Percentiles rank a stretch among this genome's conserved stretches.
Conservation (phyloP, 2,329 filamentous ascomycete genomes). For the Cytospora mali region DNA sequence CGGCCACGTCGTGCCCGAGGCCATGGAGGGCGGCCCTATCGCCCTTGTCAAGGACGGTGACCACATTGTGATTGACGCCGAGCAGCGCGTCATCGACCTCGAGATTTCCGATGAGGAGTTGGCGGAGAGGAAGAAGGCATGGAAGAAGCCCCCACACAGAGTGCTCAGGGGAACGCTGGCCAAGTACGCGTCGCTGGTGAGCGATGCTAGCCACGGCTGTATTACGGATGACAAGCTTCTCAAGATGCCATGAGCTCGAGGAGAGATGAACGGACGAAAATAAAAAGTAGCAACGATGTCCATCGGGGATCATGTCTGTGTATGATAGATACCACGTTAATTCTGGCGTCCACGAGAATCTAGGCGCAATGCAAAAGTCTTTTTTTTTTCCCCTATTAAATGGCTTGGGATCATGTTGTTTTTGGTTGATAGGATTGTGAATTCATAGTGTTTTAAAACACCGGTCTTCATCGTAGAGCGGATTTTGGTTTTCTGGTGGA, state of each 20-base stretch:
- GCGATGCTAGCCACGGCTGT: constrained; percentile 61
- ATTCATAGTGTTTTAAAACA: neutral
- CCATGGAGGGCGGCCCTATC: constrained; percentile 82
- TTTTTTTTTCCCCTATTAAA: neutral
- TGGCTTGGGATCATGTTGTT: neutral
- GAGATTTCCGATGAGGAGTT: constrained; percentile 69
- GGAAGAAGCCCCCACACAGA: constrained; percentile 63
- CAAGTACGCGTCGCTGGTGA: constrained; percentile 68
- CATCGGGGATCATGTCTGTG: neutral
- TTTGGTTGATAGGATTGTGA: neutral
- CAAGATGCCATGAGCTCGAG: constrained; percentile 11
- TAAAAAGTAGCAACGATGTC: neutral
- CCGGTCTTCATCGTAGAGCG: neutral
- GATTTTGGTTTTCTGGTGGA: neutral
- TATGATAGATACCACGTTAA: constrained; percentile 26
- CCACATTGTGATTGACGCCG: constrained; percentile 78
- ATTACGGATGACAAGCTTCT: constrained; percentile 51
- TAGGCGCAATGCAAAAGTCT: constrained; percentile 22
- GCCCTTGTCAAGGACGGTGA: constrained; percentile 82
- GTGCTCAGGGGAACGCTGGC: constrained; percentile 67
- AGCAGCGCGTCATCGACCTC: constrained; percentile 69
- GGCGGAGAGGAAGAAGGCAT: constrained; percentile 56
- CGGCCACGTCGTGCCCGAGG: constrained; percentile 85
- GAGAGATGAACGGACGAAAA: neutral
- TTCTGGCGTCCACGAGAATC: constrained; percentile 21